Evolutionary conservation across 148 eudicot genomes (phyloP).

Genomic region (Polygonum aviculare): DNA sequence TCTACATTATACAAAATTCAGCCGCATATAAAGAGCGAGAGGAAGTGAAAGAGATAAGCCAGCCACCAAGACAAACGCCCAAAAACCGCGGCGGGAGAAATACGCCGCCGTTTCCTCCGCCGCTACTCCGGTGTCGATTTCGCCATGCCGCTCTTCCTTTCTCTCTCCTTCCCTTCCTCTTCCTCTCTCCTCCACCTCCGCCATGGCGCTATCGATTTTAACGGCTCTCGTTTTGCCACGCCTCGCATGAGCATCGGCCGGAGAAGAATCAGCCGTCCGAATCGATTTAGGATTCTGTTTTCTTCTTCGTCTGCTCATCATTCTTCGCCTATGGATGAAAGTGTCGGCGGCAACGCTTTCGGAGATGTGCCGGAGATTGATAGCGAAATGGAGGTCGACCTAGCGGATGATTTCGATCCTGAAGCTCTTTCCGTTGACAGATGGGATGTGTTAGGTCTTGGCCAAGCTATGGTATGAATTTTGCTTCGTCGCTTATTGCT

Average conservation of each 20-base stretch:
- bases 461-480: slow-evolving; percentile 91
- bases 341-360: slow-evolving; percentile 9
- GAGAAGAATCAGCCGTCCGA: neutral
- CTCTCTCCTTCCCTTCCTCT: slow-evolving; percentile 5
- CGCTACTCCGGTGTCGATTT: neutral
- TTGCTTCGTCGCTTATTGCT: neutral
- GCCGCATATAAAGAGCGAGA: neutral
- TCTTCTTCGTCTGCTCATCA: neutral
- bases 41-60: neutral
- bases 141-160: neutral
- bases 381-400: slow-evolving; percentile 26
- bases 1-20: no score
- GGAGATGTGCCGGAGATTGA: slow-evolving; percentile 23
- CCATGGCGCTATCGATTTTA: neutral
- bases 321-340: slow-evolving; percentile 6
- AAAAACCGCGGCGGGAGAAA: neutral
- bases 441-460: slow-evolving; percentile 94
- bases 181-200: neutral
- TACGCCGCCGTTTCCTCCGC: neutral
- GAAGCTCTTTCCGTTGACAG: slow-evolving; percentile 31
- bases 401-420: slow-evolving; percentile 12
- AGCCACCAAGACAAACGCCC: neutral
- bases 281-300: neutral
- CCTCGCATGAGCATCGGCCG: neutral
- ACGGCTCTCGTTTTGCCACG: slow-evolving; percentile 3